A percentile compares a stretch with the other conserved stretches of the same genome.
Conservation (phyloP, 106 monocot genomes). For the Amphibolis antarctica region DNA sequence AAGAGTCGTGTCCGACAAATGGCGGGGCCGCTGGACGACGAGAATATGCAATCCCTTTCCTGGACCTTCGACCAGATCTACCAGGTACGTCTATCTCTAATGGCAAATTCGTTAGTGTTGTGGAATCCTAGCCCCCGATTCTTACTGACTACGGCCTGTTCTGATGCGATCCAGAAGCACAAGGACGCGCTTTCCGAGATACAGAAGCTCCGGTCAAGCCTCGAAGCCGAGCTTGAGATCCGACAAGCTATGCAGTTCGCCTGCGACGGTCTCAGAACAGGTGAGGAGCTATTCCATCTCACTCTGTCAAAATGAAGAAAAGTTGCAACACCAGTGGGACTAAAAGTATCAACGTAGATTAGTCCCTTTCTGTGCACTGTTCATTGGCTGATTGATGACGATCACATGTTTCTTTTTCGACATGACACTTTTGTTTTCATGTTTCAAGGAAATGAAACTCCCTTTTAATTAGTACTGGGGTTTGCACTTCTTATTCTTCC, state of each 20-base stretch:
- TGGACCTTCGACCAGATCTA: conserved; percentile 40
- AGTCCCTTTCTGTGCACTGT: not conserved
- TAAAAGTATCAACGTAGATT: not conserved
- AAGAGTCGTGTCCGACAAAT: not conserved
- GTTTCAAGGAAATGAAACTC: not conserved
- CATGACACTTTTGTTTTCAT: not conserved
- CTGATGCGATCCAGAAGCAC: conserved; percentile 23
- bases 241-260: conserved; percentile 33
- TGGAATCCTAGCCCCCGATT: not conserved
- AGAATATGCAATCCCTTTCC: conserved; percentile 31
- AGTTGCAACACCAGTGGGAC: not conserved
- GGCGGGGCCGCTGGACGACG: conserved; percentile 23
- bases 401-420: no score
- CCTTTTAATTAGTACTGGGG: not conserved
- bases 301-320: not conserved
- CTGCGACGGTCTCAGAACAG: conserved; percentile 40
- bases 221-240: conserved; percentile 20
- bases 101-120: not conserved
- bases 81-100: conserved; percentile 11
- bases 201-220: conserved; percentile 24
- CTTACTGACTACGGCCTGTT: no score
- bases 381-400: no score
- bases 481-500: not conserved
- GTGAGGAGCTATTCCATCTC: conserved; percentile 5
- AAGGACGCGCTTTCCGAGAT: conserved; percentile 36